Base-by-base conservation (phyloP, 192 early-diverging fungal genomes). In the Coemansia sp. region DNA sequence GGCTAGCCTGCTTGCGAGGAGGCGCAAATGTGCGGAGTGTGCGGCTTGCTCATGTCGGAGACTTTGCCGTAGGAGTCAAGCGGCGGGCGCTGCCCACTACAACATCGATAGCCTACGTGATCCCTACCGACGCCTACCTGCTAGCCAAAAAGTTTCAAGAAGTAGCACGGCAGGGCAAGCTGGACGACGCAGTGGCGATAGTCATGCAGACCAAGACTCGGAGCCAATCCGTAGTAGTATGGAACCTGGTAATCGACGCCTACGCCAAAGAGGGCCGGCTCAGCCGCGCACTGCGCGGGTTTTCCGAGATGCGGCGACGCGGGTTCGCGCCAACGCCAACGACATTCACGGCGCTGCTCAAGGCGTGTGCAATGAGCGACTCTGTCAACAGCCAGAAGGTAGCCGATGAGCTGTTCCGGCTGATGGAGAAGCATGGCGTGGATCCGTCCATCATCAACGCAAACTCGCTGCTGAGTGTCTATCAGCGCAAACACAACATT, bases 121-220 rank as follows among this genome's bases (percentile, higher is more conserved):
- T 82, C 33, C 79, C 75, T 2, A 56, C 64, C 0, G 79, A 82
- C 34, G 63, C 79, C 3, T 82, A 74, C 40, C 40, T 77, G 16
- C 68, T 82, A 9, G 70, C 79, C 8, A 33, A 66, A 60, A 82
- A 82, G 75, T 76, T 82, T 56, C 71, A 60, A 14, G 51, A 77
- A n/a, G 63, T 82, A 21, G 35, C 9, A 5, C 26, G 35, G 0
- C 43, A 70, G 9, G 79, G 75, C n/a, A 82, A 82, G 37, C 40
- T 71, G 0, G 71, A 82, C 71, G 79, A 82, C 45, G 79, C 79
- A 1, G 79, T 82, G 16, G 79, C 79, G 14, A 70, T 82, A 16
- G 69, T 82, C 33, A 77, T 82, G 75, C 75, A 76, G 48, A 35
- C 75, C 34, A 76, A 76, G 36, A 63, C 70, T 1, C 38, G 28